phyloP scores from a whole-genome alignment of 1,139 yeast genomes.

The Taphrina sp. region DNA sequence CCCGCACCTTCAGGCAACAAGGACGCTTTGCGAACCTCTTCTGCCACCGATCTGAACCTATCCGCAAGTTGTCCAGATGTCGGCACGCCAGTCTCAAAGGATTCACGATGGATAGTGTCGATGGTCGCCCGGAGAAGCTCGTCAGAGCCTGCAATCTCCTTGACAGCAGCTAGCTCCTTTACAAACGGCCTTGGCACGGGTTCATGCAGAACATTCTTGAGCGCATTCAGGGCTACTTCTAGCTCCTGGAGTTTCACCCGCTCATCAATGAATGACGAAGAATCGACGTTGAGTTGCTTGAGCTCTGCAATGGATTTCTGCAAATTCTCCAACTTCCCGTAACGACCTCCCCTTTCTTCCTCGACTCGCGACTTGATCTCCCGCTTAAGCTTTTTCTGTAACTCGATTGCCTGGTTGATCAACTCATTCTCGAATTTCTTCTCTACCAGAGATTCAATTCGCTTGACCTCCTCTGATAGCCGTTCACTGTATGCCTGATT shows the following conservation, averaged over 20 bases:
- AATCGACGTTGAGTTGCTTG: slow-evolving; percentile 58
- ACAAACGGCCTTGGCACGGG: slow-evolving; percentile 46
- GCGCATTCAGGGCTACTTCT: slow-evolving; percentile 56
- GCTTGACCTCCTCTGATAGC: slow-evolving; percentile 64
- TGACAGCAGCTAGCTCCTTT: slow-evolving; percentile 45
- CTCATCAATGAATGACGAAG: slow-evolving; percentile 57
- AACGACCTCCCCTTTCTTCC: slow-evolving; percentile 76
- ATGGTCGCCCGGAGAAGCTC: slow-evolving; percentile 51
- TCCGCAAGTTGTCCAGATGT: slow-evolving; percentile 54
- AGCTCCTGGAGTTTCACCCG: slow-evolving; percentile 59
- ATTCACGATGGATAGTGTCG: slow-evolving; percentile 52
- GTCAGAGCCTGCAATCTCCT: slow-evolving; percentile 51
- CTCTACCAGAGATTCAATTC: slow-evolving; percentile 65
- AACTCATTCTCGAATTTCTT: slow-evolving; percentile 78
- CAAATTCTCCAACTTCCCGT: slow-evolving; percentile 65
- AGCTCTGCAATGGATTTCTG: slow-evolving; percentile 57
- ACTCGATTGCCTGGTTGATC: slow-evolving; percentile 65
- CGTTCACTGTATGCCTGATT: slow-evolving; percentile 62
- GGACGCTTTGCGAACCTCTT: slow-evolving; percentile 86
- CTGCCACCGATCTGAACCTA: slow-evolving; percentile 78
- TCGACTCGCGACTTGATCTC: slow-evolving; percentile 66
- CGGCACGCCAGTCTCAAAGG: slow-evolving; percentile 58
- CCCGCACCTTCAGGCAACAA: slow-evolving; percentile 94
- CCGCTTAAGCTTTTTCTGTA: slow-evolving; percentile 67
- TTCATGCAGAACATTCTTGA: slow-evolving; percentile 52